These are phyloP conservation scores for Epichloe sylvatica DNA, from an alignment of 2,329 filamentous ascomycete genomes.

Conservation along the genomic window DNA sequence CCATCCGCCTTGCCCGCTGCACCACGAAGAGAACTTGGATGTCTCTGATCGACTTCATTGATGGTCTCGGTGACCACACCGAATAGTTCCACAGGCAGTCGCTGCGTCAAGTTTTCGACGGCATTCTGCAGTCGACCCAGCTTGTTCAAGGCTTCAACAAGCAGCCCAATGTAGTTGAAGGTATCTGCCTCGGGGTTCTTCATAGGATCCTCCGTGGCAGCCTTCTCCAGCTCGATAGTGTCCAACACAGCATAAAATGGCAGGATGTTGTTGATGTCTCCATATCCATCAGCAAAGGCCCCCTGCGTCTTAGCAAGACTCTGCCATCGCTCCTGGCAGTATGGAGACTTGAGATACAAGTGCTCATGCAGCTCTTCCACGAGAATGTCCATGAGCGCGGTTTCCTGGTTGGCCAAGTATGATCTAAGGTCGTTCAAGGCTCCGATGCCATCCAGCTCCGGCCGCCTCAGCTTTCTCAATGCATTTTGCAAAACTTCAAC, in stretches of 20 bases:
- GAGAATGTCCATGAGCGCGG: conserved; percentile 78
- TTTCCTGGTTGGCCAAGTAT: conserved; percentile 89
- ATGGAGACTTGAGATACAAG: conserved; percentile 92
- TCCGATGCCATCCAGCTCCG: conserved; percentile 82
- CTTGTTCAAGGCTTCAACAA: conserved; percentile 82
- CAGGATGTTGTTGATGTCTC: conserved; percentile 29
- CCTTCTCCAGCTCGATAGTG: conserved; percentile 42
- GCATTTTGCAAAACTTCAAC: conserved; percentile 87
- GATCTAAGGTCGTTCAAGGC: conserved; percentile 72
- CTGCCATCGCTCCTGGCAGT: conserved; percentile 94
- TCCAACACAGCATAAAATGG: conserved; percentile 49
- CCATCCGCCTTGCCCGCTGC: conserved; percentile 38
- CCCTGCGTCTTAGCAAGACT: conserved; percentile 56
- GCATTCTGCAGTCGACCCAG: conserved; percentile 75
- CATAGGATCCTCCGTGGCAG: conserved; percentile 70
- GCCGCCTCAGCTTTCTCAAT: conserved; percentile 66
- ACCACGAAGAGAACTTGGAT: conserved; percentile 65
- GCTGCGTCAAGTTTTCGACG: conserved; percentile 80
- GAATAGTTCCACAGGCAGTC: conserved; percentile 86
- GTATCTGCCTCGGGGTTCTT: conserved; percentile 93
- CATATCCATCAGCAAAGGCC: conserved; percentile 33
- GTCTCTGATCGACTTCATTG: conserved; percentile 80
- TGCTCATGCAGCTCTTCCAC: conserved; percentile 97
- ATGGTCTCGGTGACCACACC: conserved; percentile 89
- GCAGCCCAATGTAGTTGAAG: conserved; percentile 77